phyloP scores from a whole-genome alignment of 1,284 basidiomycete genomes.

The Dichomitus squalens region DNA sequence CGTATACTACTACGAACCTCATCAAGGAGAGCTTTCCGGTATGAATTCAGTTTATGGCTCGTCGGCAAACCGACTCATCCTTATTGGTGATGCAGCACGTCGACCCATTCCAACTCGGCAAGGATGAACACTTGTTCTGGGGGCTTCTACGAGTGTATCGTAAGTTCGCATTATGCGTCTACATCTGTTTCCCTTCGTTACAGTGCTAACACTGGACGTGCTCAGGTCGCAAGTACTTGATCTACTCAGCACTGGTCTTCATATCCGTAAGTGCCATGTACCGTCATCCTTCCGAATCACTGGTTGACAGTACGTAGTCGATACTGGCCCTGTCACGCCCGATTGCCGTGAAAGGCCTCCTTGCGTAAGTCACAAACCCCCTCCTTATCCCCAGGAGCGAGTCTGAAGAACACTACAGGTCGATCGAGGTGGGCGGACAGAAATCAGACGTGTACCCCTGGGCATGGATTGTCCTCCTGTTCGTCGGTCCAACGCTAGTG shows the following conservation, averaged over 20 bases:
- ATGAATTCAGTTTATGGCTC: too few species aligned
- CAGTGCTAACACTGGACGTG: too few species aligned
- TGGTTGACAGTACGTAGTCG: not conserved
- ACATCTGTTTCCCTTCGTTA: too few species aligned
- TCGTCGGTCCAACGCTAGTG: conserved; percentile 54
- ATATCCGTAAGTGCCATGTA: not conserved
- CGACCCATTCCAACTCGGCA: conserved; percentile 28
- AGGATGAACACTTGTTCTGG: conserved; percentile 31
- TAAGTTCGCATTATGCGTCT: too few species aligned
- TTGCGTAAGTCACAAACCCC: conserved; percentile 29
- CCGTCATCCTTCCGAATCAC: not conserved
- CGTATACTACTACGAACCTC: conserved; percentile 43
- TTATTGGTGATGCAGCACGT: conserved; percentile 23
- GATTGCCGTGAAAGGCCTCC: conserved; percentile 31
- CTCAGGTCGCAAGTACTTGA: conserved; percentile 1
- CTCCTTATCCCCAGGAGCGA: too few species aligned
- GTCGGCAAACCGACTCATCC: too few species aligned
- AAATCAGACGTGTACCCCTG: conserved; percentile 43
- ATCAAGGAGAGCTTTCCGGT: conserved; percentile 40
- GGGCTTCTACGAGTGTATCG: conserved; percentile 29
- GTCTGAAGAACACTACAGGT: too few species aligned
- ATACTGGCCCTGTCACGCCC: conserved; percentile 1
- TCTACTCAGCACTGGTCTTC: not conserved
- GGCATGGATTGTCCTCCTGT: conserved; percentile 67
- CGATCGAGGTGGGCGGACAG: conserved; percentile 43